Conservation (phyloP, 1,284 basidiomycete genomes). For the Pisolithus thermaeus region DNA sequence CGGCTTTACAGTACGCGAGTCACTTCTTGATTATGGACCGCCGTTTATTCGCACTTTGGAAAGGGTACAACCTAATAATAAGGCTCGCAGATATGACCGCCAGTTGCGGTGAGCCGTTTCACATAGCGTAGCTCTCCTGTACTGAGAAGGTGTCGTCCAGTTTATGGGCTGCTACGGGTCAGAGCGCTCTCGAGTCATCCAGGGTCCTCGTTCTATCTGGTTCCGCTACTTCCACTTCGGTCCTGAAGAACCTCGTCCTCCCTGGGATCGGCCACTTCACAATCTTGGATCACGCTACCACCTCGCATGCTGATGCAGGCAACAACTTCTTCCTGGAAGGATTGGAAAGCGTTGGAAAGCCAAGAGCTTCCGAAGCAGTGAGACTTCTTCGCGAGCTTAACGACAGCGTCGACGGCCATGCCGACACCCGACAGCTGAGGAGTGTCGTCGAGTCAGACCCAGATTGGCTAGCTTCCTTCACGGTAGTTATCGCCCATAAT, state of each 20-base stretch:
- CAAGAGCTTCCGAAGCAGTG: conserved; percentile 77
- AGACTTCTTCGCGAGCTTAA: conserved; percentile 83
- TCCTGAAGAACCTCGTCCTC: conserved; percentile 93
- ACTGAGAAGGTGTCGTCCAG: conserved; percentile 35
- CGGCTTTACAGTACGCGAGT: conserved; percentile 39
- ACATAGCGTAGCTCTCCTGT: background rate
- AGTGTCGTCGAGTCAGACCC: conserved; percentile 53
- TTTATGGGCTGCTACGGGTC: conserved; percentile 93
- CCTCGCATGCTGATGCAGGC: conserved; percentile 75
- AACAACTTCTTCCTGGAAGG: conserved; percentile 95
- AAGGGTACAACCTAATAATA: conserved; percentile 65
- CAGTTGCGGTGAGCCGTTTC: conserved; percentile 67
- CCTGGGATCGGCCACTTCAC: conserved; percentile 93
- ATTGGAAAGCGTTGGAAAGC: conserved; percentile 69
- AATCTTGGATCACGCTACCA: conserved; percentile 65
- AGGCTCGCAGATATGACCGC: conserved; percentile 86
- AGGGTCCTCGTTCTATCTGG: conserved; percentile 78
- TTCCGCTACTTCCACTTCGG: conserved; percentile 77
- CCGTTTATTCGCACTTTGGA: conserved; percentile 10
- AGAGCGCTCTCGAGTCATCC: conserved; percentile 84
- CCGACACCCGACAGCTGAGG: conserved; percentile 54
- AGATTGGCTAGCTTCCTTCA: conserved; percentile 53
- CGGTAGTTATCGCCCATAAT: conserved; percentile 84
- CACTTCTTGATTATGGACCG: background rate
- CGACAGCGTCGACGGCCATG: conserved; percentile 72